A percentile compares a stretch with the other conserved stretches of the same genome.
Conservation (phyloP, 768 basidiomycete species). For the Goffeauzyma gilvescens region DNA sequence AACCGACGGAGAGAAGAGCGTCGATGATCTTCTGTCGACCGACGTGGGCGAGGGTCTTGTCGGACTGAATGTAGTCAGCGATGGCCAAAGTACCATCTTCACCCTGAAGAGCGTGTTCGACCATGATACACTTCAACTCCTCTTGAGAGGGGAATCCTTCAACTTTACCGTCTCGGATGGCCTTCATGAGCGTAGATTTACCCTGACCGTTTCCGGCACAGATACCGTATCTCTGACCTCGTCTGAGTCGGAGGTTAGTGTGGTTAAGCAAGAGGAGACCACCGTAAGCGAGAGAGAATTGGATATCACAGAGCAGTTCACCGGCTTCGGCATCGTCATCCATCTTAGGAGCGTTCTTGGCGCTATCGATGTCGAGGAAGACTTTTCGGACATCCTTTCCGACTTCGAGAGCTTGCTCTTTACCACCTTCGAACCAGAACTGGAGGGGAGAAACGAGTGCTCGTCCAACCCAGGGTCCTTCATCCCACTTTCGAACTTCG, state of each 20-base stretch:
- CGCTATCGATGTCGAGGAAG: conserved; percentile 60
- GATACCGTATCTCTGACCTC: conserved; percentile 84
- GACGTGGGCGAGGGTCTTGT: conserved; percentile 47
- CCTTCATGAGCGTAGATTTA: conserved; percentile 88
- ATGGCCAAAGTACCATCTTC: conserved; percentile 69
- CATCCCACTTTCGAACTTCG: conserved; percentile 32
- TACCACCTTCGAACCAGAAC: conserved; percentile 42
- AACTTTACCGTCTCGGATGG: conserved; percentile 73
- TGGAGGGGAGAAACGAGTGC: conserved; percentile 53
- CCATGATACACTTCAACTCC: conserved; percentile 79
- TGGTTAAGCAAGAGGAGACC: conserved; percentile 84
- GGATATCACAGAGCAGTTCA: conserved; percentile 72
- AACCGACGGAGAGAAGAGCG: conserved; percentile 73
- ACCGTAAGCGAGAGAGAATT: conserved; percentile 90
- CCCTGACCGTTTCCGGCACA: conserved; percentile 91
- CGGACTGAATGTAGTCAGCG: conserved; percentile 74
- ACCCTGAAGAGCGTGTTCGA: conserved; percentile 88
- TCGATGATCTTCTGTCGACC: conserved; percentile 48
- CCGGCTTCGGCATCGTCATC: conserved; percentile 48
- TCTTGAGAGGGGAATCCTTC: conserved; percentile 87
- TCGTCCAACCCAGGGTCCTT: conserved; percentile 34
- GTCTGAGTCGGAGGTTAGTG: conserved; percentile 69
- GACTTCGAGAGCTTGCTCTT: conserved; percentile 31
- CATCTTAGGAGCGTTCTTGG: conserved; percentile 39
- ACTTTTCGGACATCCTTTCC: conserved; percentile 49